Conservation (phyloP, 2,329 filamentous ascomycete species). For the Trichoderma citrinoviride region DNA sequence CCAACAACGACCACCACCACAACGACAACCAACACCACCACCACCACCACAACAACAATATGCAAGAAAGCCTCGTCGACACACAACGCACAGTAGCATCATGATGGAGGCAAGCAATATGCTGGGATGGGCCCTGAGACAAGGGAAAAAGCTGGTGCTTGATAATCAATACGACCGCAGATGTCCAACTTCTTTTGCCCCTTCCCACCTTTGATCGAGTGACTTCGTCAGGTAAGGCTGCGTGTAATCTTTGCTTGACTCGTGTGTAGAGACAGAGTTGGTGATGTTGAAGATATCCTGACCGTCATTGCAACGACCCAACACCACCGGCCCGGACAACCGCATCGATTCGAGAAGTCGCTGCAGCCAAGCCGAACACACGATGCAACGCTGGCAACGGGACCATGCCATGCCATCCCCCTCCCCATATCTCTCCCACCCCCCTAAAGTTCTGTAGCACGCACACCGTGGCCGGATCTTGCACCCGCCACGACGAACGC, state of each 20-base stretch:
- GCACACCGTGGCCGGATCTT: not conserved
- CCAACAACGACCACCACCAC: not conserved
- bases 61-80: not conserved
- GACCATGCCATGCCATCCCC: no score
- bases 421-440: not conserved
- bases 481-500: not conserved
- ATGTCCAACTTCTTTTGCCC: not conserved
- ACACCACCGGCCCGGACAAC: slow-evolving; percentile 12
- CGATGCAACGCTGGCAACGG: slow-evolving; percentile 4
- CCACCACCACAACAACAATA: not conserved
- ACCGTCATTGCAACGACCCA: slow-evolving; percentile 3
- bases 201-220: not conserved
- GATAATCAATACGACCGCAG: slow-evolving; percentile 12
- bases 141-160: not conserved
- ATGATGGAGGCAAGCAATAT: slow-evolving; percentile 1
- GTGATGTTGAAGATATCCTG: not conserved
- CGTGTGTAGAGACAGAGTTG: not conserved
- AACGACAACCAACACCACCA: not conserved
- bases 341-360: slow-evolving; percentile 10
- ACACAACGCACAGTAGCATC: not conserved
- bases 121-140: not conserved
- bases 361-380: slow-evolving; percentile 4
- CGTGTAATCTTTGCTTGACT: not conserved
- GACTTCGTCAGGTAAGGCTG: slow-evolving; percentile 4
- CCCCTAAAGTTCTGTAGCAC: not conserved